These are phyloP conservation scores for Leccinum disarticulatum DNA, from an alignment of 768 basidiomycete species.

Conservation along the genomic window DNA sequence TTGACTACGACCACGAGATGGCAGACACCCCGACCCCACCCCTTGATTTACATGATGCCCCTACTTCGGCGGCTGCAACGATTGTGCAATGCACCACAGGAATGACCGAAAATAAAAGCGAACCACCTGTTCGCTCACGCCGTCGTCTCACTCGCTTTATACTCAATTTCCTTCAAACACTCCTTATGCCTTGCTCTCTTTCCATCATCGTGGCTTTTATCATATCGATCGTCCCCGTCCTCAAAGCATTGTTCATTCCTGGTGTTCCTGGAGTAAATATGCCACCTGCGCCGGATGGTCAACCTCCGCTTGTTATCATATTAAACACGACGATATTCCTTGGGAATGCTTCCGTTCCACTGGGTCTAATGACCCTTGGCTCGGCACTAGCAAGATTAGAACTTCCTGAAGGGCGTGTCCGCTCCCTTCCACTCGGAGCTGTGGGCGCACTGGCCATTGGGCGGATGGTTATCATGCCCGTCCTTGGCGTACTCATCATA, in stretches of 20 bases:
- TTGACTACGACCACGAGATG: slow-evolving; percentile 12
- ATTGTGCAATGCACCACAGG: slow-evolving; percentile 3
- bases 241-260: slow-evolving; percentile 61
- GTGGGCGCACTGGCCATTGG: slow-evolving; percentile 52
- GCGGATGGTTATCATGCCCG: slow-evolving; percentile 56
- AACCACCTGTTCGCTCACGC: slow-evolving; percentile 1
- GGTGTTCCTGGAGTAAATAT: slow-evolving; percentile 43
- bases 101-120: background rate
- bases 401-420: slow-evolving; percentile 48
- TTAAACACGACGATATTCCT: slow-evolving; percentile 58
- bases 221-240: slow-evolving; percentile 52
- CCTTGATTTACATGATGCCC: background rate
- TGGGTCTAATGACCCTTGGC: slow-evolving; percentile 62
- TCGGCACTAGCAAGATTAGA: slow-evolving; percentile 60
- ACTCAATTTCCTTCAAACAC: slow-evolving; percentile 32
- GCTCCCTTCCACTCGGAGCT: slow-evolving; percentile 47
- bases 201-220: slow-evolving; percentile 54
- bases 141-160: slow-evolving; percentile 10
- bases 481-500: slow-evolving; percentile 60
- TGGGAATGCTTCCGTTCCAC: slow-evolving; percentile 61
- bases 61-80: slow-evolving; percentile 2
- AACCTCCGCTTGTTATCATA: slow-evolving; percentile 63
- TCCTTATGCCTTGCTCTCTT: slow-evolving; percentile 50
- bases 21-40: background rate
- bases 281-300: slow-evolving; percentile 59